Evolutionary conservation across 805 yeast species (phyloP), one percentile per base, ranked within the genome.

Genomic region (Candida insectalens): DNA sequence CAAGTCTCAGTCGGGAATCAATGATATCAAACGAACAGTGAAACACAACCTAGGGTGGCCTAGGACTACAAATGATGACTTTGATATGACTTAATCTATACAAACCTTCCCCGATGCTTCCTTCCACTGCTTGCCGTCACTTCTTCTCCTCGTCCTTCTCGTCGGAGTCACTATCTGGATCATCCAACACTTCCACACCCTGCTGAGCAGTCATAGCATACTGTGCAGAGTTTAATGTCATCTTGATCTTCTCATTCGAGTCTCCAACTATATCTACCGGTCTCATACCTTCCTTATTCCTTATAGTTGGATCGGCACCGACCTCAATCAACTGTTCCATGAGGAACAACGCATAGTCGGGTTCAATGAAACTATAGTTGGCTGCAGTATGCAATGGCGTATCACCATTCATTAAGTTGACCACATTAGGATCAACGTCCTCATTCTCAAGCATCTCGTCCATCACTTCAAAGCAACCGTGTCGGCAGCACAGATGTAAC

Each of bases 371-470:
- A 10, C 88, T 67, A 54, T 82, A 89, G 40, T 70, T 71, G 9
- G 79, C 95, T 4, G 95, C 94, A 40, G 71, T 60, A 57, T 89
- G 97, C 42, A 92, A 67, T 10, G 98, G 96, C 1, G 96, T 84
- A 43, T 83, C 88, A 25, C 87, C 88, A 34, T 79, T 80, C 19
- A 69, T 37, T 25, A 75, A 67, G 54, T 82, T 82, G 27, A 58
- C 52, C 1, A 95, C 92, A 54, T 92, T 95, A 20, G 88, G 77
- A 44, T 88, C 95, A 14, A 88, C 87, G 2, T 92, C 95, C 39
- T 83, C 94, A 35, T 80, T 77, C 54, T 89, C 96, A 39, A 89
- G 64, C 14, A 89, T 61, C 33, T 69, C 59, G 52, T 89, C 96
- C 50, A 92, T 63, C 23, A 82, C 82, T 47, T 87, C 96, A 70